These are phyloP conservation scores for Calvatia gigantea DNA, from an alignment of 768 basidiomycete genomes.

Conservation along the genomic window DNA sequence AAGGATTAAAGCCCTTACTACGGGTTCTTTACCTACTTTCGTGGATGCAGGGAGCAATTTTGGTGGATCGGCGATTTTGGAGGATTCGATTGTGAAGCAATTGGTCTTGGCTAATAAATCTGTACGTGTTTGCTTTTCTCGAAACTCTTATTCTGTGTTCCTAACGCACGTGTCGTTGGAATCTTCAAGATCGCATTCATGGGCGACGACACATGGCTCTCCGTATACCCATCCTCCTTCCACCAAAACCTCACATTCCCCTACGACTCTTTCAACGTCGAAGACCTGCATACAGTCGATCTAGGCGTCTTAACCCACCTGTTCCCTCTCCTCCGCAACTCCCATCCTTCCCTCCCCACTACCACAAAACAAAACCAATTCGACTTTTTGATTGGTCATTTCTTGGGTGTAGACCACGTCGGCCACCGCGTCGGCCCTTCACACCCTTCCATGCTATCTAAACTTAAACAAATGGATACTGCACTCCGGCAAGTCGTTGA, in stretches of 20 bases:
- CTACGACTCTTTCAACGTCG: slow-evolving; percentile 97
- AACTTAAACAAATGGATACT: slow-evolving; percentile 84
- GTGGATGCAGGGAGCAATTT: slow-evolving; percentile 93
- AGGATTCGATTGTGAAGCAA: slow-evolving; percentile 87
- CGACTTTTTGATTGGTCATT: slow-evolving; percentile 89
- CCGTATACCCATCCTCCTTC: slow-evolving; percentile 79
- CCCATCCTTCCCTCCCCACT: not conserved
- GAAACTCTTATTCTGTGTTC: no score
- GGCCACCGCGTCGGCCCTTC: slow-evolving; percentile 94
- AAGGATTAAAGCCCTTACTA: slow-evolving; percentile 91
- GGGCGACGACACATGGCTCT: slow-evolving; percentile 98
- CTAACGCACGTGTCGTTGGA: no score
- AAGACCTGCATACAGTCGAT: slow-evolving; percentile 95
- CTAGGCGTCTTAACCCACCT: slow-evolving; percentile 83
- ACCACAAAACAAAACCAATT: slow-evolving; percentile 44
- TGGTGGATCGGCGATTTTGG: slow-evolving; percentile 78
- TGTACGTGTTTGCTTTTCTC: slow-evolving; percentile 35
- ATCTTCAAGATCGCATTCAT: slow-evolving; percentile 88
- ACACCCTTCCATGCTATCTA: slow-evolving; percentile 79
- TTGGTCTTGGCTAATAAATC: slow-evolving; percentile 54
- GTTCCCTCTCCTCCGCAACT: slow-evolving; percentile 67
- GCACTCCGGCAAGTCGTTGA: slow-evolving; percentile 74
- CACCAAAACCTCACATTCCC: slow-evolving; percentile 71
- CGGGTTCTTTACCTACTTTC: slow-evolving; percentile 93
- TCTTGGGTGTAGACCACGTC: slow-evolving; percentile 94